phyloP scores from a whole-genome alignment of 2,329 filamentous ascomycete genomes.

The Mycocentrospora acerina region DNA sequence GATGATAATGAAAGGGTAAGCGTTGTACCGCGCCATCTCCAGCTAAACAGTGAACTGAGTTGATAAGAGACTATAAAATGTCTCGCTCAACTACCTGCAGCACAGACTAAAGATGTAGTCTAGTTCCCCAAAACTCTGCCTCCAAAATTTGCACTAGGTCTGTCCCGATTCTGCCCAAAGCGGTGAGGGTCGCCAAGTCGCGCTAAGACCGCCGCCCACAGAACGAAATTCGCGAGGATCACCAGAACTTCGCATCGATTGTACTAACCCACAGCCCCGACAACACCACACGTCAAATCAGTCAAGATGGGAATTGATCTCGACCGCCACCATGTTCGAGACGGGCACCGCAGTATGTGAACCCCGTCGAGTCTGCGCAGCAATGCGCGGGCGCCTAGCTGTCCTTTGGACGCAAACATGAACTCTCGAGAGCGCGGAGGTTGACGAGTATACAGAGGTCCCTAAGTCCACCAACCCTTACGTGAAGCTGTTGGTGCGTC shows the following conservation, averaged over 20 bases:
- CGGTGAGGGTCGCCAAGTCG: constrained; percentile 17
- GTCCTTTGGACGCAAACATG: constrained; percentile 43
- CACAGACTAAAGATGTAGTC: too few species aligned
- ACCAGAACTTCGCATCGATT: constrained; percentile 12
- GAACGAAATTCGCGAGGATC: constrained; percentile 12
- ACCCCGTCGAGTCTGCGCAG: constrained; percentile 44
- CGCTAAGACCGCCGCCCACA: constrained; percentile 20
- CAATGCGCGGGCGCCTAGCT: constrained; percentile 40
- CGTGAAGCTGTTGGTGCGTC: constrained; percentile 95
- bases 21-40: too few species aligned
- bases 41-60: too few species aligned
- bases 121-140: background rate
- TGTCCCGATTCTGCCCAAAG: constrained; percentile 3
- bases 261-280: constrained; percentile 35
- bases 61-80: too few species aligned
- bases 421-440: constrained; percentile 32
- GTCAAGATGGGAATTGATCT: constrained; percentile 46
- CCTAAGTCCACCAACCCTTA: constrained; percentile 97
- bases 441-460: constrained; percentile 44
- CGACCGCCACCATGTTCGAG: constrained; percentile 64
- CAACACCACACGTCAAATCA: constrained; percentile 36
- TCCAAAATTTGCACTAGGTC: constrained; percentile 10
- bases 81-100: too few species aligned
- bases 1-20: too few species aligned
- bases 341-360: constrained; percentile 65